Conservation (phyloP, 2,329 filamentous ascomycete species). For the Phyllosticta paracitricarpa region DNA sequence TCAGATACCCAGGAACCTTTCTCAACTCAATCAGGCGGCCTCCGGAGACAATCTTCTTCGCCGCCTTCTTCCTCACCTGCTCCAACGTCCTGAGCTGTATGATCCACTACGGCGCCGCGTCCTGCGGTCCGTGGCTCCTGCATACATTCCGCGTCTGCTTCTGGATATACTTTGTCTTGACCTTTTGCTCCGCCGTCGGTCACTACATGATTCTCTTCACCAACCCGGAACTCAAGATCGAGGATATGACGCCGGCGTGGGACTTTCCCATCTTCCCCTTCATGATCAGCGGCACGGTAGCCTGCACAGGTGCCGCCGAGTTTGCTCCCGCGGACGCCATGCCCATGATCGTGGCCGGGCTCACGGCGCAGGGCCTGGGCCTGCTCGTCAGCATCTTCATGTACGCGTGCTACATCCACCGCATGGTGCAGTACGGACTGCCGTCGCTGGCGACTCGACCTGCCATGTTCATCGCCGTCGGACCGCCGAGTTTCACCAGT, state of each 20-base stretch:
- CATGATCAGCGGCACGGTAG: slow-evolving; percentile 63
- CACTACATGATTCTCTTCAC: slow-evolving; percentile 49
- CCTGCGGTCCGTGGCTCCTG: slow-evolving; percentile 32
- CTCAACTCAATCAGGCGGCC: slow-evolving; percentile 38
- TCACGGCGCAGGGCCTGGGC: slow-evolving; percentile 61
- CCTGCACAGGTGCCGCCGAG: slow-evolving; percentile 51
- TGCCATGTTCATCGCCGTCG: slow-evolving; percentile 65
- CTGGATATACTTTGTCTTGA: slow-evolving; percentile 33
- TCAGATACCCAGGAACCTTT: slow-evolving; percentile 34
- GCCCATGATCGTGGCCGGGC: slow-evolving; percentile 56
- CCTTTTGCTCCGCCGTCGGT: slow-evolving; percentile 30
- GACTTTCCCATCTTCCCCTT: slow-evolving; percentile 64
- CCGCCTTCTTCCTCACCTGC: slow-evolving; percentile 32
- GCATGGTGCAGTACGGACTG: slow-evolving; percentile 57
- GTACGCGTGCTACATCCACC: slow-evolving; percentile 62
- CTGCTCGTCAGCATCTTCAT: slow-evolving; percentile 58
- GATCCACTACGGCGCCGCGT: slow-evolving; percentile 28
- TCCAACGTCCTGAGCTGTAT: slow-evolving; percentile 35
- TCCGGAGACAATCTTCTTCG: slow-evolving; percentile 41
- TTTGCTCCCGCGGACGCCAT: slow-evolving; percentile 49
- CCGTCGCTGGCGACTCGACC: slow-evolving; percentile 54
- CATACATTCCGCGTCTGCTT: slow-evolving; percentile 31
- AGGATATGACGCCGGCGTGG: slow-evolving; percentile 65
- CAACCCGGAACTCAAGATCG: slow-evolving; percentile 34
- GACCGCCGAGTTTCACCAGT: slow-evolving; percentile 61